Evolutionary conservation across 257 asterid species (phyloP).

Genomic region (Nicotiana tomentosiformis): DNA sequence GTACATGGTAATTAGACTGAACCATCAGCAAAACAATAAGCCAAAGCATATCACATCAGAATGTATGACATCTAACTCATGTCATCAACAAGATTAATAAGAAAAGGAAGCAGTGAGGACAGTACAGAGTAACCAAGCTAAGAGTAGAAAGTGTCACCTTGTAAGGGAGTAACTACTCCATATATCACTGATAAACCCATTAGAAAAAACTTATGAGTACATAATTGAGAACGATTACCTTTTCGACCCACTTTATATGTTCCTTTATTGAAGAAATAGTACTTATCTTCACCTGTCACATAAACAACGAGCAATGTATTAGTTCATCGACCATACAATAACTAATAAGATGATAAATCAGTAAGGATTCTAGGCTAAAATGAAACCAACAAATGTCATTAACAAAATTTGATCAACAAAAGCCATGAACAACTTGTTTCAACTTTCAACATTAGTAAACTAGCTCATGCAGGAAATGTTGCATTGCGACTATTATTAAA

Average conservation of each 20-base stretch:
- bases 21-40: not conserved
- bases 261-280: slow-evolving; percentile 71
- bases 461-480: not conserved
- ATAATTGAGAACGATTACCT: slow-evolving; percentile 39
- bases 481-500: not conserved
- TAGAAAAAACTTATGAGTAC: not conserved
- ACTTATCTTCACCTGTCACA: slow-evolving; percentile 69
- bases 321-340: slow-evolving; percentile 15
- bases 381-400: not conserved
- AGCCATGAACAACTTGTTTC: not conserved
- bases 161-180: not conserved
- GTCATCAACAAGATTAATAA: not conserved
- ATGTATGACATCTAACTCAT: not conserved
- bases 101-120: not conserved
- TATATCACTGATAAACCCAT: not conserved
- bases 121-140: not conserved
- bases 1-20: not conserved
- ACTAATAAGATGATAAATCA: not conserved
- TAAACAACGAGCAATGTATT: not conserved
- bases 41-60: not conserved
- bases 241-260: slow-evolving; percentile 85
- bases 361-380: not conserved
- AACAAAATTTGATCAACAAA: not conserved
- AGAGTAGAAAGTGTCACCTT: not conserved
- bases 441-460: slow-evolving; percentile 1